Conservation (phyloP, 2,329 filamentous ascomycete genomes). For the Colletotrichum sp. region DNA sequence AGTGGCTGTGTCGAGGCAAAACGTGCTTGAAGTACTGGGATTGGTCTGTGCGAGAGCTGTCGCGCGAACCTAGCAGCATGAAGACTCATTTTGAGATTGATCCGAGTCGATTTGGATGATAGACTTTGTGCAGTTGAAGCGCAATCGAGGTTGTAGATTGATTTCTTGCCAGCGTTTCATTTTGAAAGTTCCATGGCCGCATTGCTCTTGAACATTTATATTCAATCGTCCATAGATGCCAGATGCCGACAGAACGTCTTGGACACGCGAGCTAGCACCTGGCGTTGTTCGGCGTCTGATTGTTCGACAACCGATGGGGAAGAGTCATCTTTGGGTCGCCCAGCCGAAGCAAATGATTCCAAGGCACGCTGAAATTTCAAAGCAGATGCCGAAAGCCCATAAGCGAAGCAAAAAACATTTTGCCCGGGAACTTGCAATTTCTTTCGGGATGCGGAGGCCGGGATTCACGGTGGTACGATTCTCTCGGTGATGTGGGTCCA, state of each 20-base stretch:
- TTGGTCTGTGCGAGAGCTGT: background rate
- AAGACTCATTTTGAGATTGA: background rate
- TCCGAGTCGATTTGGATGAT: background rate
- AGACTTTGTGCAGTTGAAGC: no score
- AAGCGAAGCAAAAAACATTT: rapidly evolving
- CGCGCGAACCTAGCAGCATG: background rate
- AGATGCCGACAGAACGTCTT: background rate
- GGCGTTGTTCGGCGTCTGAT: background rate
- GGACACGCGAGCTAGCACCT: background rate
- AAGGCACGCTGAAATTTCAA: background rate
- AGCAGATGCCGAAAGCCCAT: background rate
- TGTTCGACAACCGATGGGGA: background rate
- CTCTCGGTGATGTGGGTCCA: background rate
- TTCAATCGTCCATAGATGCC: background rate
- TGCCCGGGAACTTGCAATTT: background rate
- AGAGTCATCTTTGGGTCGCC: background rate
- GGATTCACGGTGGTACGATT: background rate
- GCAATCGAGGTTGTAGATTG: background rate
- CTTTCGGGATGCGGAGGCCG: background rate
- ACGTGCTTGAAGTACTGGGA: background rate
- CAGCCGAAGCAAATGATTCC: background rate
- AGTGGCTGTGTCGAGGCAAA: background rate
- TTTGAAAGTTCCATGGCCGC: background rate
- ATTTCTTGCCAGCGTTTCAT: background rate
- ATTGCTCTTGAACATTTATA: background rate